phyloP scores from a whole-genome alignment of 306 rosid genomes.

The Castanospermum australe region DNA sequence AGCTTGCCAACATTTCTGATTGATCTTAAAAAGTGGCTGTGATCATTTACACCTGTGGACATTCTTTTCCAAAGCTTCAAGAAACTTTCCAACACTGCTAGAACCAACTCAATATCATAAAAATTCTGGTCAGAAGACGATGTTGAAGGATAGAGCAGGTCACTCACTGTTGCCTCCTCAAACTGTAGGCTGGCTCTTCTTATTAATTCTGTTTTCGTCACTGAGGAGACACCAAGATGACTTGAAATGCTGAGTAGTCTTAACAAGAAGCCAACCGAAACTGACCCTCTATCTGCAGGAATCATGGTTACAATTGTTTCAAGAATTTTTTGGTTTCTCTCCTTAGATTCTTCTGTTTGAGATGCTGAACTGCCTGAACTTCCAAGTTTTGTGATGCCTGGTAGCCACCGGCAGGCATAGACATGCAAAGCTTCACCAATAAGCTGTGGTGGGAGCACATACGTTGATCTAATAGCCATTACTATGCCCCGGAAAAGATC shows the following conservation, averaged over 20 bases:
- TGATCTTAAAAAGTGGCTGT: constrained; percentile 54
- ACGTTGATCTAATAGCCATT: constrained; percentile 70
- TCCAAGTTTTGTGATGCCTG: constrained; percentile 54
- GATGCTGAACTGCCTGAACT: constrained; percentile 48
- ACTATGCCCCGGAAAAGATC: constrained; percentile 82
- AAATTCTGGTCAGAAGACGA: constrained; percentile 53
- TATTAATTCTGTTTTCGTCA: constrained; percentile 69
- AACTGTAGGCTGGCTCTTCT: constrained; percentile 75
- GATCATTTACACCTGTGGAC: constrained; percentile 55
- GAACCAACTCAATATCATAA: constrained; percentile 82
- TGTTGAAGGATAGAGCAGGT: constrained; percentile 66
- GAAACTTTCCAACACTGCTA: constrained; percentile 74
- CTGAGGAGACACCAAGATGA: constrained; percentile 62
- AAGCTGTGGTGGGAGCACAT: constrained; percentile 80
- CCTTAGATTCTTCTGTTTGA: constrained; percentile 52
- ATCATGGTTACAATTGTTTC: constrained; percentile 80
- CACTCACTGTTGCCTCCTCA: constrained; percentile 88
- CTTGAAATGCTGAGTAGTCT: constrained; percentile 66
- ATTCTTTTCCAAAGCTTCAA: constrained; percentile 76
- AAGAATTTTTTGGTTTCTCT: constrained; percentile 56
- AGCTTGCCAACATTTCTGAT: constrained; percentile 83
- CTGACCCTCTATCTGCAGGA: constrained; percentile 83
- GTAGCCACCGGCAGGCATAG: constrained; percentile 81
- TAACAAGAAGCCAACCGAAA: constrained; percentile 78
- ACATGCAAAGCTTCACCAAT: constrained; percentile 97